Evolutionary conservation across 352 stramenopile species (phyloP), one percentile per base, ranked within the genome.

Genomic region (Phytophthora aleatoria): DNA sequence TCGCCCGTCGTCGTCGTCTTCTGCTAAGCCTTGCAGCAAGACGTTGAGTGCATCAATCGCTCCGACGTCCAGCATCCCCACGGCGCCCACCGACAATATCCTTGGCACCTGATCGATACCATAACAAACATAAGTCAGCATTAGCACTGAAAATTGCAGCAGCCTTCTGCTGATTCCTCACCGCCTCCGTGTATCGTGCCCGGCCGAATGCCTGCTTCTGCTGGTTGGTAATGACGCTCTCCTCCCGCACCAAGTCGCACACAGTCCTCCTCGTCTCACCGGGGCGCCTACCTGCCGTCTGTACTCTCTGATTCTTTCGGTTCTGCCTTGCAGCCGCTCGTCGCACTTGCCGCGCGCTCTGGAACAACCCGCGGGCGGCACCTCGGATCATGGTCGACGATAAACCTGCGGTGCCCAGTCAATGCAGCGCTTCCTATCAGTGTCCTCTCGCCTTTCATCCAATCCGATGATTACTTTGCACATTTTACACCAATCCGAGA

Each of bases 1-100:
- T 92, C 83, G 83, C 15, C 83, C 83, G 50, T 91, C 83, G 49
- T 92, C 83, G 61, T 90, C 83, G 28, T 90, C 83, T 10, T 65
- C 72, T 13, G 57, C 62, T 35, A 92, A 61, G 45, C 77, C 78
- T 30, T 81, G 60, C 33, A 74, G 30, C 30, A 77, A 56, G 15
- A 77, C 26, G 15, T 74, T 65, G 27, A 87, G 56, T n/a, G 65
- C 79, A 49, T 89, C 73, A 28, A 87, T 63, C 24, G 73, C 57
- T 28, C 76, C 70, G 13, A 79, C 61, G 50, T 83, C 60, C 20
- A 82, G 58, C 30, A 87, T 42, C 2, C 66, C 71, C 28, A 68
- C 31, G 1, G 60, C 64, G 11, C 71, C 60, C 11, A 79, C 64
- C 36, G 63, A 52, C 38, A 90, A n/a, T 42, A 73, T 69, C 26